phyloP scores from a whole-genome alignment of 108 stramenopile genomes.

The Bacterosira constricta region DNA sequence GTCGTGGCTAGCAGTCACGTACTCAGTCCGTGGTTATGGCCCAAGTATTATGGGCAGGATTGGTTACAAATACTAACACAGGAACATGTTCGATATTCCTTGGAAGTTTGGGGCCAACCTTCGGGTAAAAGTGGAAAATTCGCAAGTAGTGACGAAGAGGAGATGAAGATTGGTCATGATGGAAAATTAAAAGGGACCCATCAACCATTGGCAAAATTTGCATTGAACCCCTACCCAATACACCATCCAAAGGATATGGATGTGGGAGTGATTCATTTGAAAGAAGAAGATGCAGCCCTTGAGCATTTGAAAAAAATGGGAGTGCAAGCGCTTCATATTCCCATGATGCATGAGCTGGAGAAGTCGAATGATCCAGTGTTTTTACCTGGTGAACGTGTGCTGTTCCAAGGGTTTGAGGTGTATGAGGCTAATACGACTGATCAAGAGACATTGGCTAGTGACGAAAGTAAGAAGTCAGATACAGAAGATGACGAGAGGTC shows the following conservation, averaged over 20 bases:
- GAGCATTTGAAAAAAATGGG: conserved; percentile 64
- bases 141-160: background rate
- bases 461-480: conserved; percentile 8
- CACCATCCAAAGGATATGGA: conserved; percentile 83
- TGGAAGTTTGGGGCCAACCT: conserved; percentile 43
- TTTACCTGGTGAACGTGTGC: conserved; percentile 69
- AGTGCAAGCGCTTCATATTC: conserved; percentile 64
- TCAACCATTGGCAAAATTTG: conserved; percentile 68
- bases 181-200: conserved; percentile 41
- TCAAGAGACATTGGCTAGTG: conserved; percentile 9
- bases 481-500: conserved; percentile 58
- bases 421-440: conserved; percentile 53
- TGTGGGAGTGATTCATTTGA: conserved; percentile 78
- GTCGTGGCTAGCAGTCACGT: conserved; percentile 82
- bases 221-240: conserved; percentile 78
- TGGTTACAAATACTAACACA: conserved; percentile 69
- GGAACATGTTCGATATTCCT: conserved; percentile 63
- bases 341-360: conserved; percentile 28
- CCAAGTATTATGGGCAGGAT: conserved; percentile 83
- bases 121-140: background rate
- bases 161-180: conserved; percentile 2
- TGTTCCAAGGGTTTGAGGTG: conserved; percentile 82
- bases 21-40: conserved; percentile 81
- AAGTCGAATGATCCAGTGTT: conserved; percentile 61
- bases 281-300: conserved; percentile 69